A percentile compares a stretch with the other conserved stretches of the same genome.
These are phyloP conservation scores for Volvariella surrecta DNA, from an alignment of 1,284 basidiomycete species.

Conservation along the genomic window DNA sequence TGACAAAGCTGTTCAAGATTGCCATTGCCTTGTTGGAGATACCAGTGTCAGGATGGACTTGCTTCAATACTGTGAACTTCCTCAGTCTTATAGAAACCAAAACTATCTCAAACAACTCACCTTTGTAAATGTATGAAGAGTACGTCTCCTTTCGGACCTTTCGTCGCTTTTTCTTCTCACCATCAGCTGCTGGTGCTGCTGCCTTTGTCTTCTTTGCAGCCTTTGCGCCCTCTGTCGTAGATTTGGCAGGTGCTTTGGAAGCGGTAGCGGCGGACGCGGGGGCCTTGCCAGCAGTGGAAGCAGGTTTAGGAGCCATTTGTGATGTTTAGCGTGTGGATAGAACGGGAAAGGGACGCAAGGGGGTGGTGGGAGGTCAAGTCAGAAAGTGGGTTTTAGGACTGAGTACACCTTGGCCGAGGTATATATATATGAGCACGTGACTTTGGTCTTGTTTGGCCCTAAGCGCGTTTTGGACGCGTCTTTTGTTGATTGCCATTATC, in stretches of 20 bases:
- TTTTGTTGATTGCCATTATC: slow-evolving; percentile 24
- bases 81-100: background rate
- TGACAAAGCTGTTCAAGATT: slow-evolving; percentile 76
- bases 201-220: slow-evolving; percentile 60
- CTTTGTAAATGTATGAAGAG: slow-evolving; percentile 89
- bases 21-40: slow-evolving; percentile 86
- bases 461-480: slow-evolving; percentile 30
- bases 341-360: background rate
- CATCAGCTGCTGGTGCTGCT: slow-evolving; percentile 48
- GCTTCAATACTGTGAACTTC: slow-evolving; percentile 55
- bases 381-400: no score
- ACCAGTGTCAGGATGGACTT: slow-evolving; percentile 84
- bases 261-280: slow-evolving; percentile 70
- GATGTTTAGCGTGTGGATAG: slow-evolving; percentile 4
- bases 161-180: slow-evolving; percentile 82
- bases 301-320: slow-evolving; percentile 46
- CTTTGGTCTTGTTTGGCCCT: slow-evolving; percentile 30
- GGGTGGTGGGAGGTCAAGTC: no score
- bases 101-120: slow-evolving; percentile 26
- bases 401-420: no score
- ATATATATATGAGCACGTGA: slow-evolving; percentile 32
- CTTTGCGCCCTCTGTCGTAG: slow-evolving; percentile 51
- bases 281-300: slow-evolving; percentile 72
- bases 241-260: slow-evolving; percentile 68
- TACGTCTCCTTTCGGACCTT: slow-evolving; percentile 84